phyloP scores from a whole-genome alignment of 257 asterid genomes.

The Solanum gracilifrons region DNA sequence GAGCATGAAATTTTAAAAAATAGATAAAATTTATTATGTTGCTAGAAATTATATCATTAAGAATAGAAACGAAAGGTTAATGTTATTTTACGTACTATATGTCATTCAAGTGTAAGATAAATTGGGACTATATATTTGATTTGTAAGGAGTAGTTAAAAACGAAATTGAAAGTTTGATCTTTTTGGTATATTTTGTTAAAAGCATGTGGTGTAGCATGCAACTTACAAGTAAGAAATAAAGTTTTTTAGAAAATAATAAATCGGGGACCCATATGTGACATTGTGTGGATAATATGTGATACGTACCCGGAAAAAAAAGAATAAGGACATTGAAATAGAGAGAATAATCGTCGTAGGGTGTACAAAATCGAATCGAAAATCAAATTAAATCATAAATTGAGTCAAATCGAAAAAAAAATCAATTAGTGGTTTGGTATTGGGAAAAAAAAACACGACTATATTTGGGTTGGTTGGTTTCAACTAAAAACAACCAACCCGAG shows the following conservation, averaged over 20 bases:
- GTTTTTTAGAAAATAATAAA: neutral
- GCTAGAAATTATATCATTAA: no score
- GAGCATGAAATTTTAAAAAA: neutral
- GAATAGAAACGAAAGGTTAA: no score
- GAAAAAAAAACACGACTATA: no score
- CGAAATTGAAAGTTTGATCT: neutral
- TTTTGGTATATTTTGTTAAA: neutral
- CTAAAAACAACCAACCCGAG: no score
- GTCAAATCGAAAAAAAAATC: no score
- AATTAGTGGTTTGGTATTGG: no score
- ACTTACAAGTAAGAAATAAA: neutral
- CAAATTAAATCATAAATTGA: no score
- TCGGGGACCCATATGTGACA: neutral
- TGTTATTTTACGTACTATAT: no score
- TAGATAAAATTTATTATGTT: no score
- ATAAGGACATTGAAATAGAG: neutral
- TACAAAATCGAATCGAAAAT: no score
- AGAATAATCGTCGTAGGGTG: neutral
- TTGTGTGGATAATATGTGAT: neutral
- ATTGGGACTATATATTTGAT: neutral
- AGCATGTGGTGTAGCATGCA: neutral
- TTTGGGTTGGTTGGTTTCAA: no score
- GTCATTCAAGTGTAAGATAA: no score
- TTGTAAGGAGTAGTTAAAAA: neutral
- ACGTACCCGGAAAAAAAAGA: neutral